Evolutionary conservation across 495 filamentous ascomycete genomes (phyloP).

Genomic region (Rhizodiscina lignyota): DNA sequence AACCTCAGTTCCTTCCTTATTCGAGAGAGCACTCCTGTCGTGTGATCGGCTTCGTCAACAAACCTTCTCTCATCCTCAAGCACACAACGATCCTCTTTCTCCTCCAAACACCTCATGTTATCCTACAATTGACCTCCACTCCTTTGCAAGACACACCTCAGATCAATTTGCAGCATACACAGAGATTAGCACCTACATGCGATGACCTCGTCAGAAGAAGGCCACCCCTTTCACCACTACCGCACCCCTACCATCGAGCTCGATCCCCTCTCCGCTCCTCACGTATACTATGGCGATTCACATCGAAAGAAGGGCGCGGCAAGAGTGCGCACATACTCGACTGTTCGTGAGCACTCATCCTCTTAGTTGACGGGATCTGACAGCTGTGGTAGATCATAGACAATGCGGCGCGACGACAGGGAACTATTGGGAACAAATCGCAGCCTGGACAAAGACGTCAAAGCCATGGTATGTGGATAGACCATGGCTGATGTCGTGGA

Average conservation of each 20-base stretch:
- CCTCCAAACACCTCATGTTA: too few species aligned
- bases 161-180: too few species aligned
- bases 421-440: not conserved
- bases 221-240: not conserved
- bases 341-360: constrained; percentile 6
- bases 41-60: too few species aligned
- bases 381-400: not conserved
- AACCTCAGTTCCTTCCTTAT: too few species aligned
- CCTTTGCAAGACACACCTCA: too few species aligned
- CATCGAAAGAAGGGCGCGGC: constrained; percentile 19
- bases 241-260: constrained; percentile 13
- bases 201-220: not conserved
- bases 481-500: not conserved
- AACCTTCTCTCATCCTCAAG: too few species aligned
- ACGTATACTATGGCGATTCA: constrained; percentile 29
- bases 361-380: too few species aligned
- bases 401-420: not conserved
- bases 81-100: too few species aligned
- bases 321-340: constrained; percentile 27
- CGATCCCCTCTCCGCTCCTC: constrained; percentile 27
- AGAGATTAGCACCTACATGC: not conserved
- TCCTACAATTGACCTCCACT: too few species aligned
- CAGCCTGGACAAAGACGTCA: constrained; percentile 3
- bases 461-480: constrained; percentile 11
- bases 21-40: too few species aligned